Evolutionary conservation across 345 rosid species (phyloP).

Genomic region (Moringa oleifera): DNA sequence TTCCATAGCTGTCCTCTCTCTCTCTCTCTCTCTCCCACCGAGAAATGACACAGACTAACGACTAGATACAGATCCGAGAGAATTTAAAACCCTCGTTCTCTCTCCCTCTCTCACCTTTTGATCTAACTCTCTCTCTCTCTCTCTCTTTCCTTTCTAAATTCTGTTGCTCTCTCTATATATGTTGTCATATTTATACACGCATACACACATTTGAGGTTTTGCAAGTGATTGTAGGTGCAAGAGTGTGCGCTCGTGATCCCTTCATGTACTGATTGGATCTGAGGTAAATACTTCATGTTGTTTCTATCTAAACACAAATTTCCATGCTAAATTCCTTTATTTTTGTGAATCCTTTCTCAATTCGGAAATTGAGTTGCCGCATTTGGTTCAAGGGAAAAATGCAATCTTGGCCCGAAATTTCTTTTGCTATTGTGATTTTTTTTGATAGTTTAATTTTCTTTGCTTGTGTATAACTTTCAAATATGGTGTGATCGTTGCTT

Average conservation of each 20-base stretch:
- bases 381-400: not conserved
- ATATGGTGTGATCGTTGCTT: not conserved
- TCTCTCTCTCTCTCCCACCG: too few species aligned
- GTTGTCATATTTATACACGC: not conserved
- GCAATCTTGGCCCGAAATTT: not conserved
- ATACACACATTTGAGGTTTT: conserved; percentile 12
- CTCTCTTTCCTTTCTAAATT: too few species aligned
- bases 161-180: too few species aligned
- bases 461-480: too few species aligned
- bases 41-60: too few species aligned
- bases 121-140: too few species aligned
- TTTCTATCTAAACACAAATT: not conserved
- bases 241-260: conserved; percentile 17
- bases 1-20: too few species aligned
- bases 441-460: too few species aligned
- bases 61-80: too few species aligned
- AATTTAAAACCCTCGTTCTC: too few species aligned
- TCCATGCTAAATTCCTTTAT: not conserved
- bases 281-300: conserved; percentile 36
- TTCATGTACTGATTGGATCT: conserved; percentile 39
- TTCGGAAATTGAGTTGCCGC: conserved; percentile 2
- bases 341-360: conserved; percentile 9
- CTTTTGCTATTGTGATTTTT: conserved; percentile 12
- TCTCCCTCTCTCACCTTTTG: too few species aligned
- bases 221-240: conserved; percentile 16